Evolutionary conservation across 2,329 filamentous ascomycete species (phyloP).

Genomic region (Neurospora sp.): DNA sequence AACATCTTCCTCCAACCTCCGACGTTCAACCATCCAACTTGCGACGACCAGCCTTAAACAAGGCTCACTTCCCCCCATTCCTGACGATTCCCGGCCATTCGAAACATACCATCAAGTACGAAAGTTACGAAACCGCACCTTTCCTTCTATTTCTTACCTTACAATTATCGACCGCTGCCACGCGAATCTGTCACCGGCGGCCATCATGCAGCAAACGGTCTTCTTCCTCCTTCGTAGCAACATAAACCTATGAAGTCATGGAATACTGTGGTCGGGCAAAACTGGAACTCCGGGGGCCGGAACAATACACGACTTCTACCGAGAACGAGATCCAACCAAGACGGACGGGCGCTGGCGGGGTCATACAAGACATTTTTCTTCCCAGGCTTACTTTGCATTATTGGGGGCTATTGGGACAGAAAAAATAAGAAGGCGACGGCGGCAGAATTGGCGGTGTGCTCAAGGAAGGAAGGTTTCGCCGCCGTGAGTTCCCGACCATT

Average conservation of each 20-base stretch:
- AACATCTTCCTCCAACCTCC: too few species aligned
- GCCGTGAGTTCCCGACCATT: neutral
- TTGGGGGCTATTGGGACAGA: neutral
- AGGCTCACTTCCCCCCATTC: too few species aligned
- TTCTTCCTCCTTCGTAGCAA: neutral
- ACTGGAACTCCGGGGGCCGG: neutral
- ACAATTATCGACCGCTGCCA: neutral
- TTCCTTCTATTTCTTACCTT: neutral
- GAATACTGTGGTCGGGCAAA: neutral
- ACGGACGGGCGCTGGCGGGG: neutral
- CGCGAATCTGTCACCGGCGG: neutral
- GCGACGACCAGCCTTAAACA: too few species aligned
- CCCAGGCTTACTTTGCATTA: neutral
- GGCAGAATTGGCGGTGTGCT: neutral
- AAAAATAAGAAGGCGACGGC: neutral
- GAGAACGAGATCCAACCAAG: neutral
- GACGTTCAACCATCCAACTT: too few species aligned
- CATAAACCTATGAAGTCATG: neutral
- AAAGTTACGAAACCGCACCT: neutral
- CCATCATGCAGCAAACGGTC: neutral
- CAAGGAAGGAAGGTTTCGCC: neutral
- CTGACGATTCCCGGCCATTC: too few species aligned
- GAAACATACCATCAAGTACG: neutral
- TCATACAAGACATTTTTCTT: neutral
- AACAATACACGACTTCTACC: neutral